Conservation (phyloP, 2,329 filamentous ascomycete genomes). For the Venturia carpophila region DNA sequence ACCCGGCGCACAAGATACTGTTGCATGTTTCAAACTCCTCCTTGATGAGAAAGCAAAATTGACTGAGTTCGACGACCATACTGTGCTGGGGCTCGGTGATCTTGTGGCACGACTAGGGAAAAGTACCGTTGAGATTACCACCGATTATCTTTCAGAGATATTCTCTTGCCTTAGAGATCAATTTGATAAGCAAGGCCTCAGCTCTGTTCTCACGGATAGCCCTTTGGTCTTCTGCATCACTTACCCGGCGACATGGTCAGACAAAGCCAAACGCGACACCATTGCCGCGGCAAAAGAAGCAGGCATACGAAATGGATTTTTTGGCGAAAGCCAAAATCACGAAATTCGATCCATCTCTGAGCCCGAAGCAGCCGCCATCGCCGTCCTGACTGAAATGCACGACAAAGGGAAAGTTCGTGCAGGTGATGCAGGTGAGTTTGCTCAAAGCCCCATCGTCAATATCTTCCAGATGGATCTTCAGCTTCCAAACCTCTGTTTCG, state of each 20-base stretch:
- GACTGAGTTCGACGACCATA: neutral
- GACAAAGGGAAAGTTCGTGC: neutral
- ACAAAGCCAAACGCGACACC: neutral
- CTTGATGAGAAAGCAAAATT: neutral
- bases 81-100: neutral
- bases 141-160: neutral
- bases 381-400: neutral
- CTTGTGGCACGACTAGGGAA: neutral
- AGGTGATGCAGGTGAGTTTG: constrained; percentile 1
- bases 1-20: neutral
- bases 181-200: neutral
- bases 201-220: neutral
- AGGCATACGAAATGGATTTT: neutral
- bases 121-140: neutral
- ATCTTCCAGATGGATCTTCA: too few relatives aligned
- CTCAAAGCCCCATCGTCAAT: too few relatives aligned
- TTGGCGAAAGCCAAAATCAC: neutral
- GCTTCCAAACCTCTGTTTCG: too few relatives aligned
- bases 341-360: constrained; percentile 1
- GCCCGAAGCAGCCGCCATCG: constrained; percentile 9
- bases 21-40: neutral
- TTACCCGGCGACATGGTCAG: neutral
- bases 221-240: neutral
- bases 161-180: neutral
- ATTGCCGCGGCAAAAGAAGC: neutral